Evolutionary conservation across 164 flowering plant species (phyloP).

Genomic region (Chloranthus sessilifolius): DNA sequence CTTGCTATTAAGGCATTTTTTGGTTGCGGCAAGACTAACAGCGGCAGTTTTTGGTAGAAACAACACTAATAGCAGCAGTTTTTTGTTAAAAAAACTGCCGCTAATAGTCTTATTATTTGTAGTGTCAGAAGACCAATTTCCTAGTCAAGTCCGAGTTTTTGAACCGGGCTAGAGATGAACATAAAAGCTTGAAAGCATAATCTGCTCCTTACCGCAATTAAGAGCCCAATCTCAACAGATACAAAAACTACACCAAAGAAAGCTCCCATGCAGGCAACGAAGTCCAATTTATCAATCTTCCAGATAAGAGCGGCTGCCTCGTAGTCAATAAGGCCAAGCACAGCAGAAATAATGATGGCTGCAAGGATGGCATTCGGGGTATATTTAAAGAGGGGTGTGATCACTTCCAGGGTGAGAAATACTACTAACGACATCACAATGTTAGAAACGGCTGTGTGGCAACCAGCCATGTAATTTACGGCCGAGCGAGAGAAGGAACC

Average conservation of each 20-base stretch:
- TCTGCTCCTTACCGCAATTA: constrained; percentile 59
- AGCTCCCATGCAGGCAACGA: constrained; percentile 91
- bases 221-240: constrained; percentile 83
- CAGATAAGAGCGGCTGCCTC: constrained; percentile 65
- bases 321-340: constrained; percentile 61
- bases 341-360: constrained; percentile 86
- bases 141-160: no score
- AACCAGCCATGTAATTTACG: constrained; percentile 92
- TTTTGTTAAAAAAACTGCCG: no score
- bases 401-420: constrained; percentile 56
- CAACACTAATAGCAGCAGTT: no score
- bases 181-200: neutral
- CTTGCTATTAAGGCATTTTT: no score
- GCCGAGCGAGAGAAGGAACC: constrained; percentile 96
- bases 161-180: no score
- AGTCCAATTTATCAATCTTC: constrained; percentile 88
- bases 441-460: constrained; percentile 85
- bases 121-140: no score
- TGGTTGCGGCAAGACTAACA: no score
- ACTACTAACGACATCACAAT: constrained; percentile 81
- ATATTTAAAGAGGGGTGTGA: constrained; percentile 86
- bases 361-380: constrained; percentile 92
- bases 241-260: constrained; percentile 78
- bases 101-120: no score
- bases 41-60: no score